A percentile compares a stretch with the other conserved stretches of the same genome.
Evolutionary conservation across 768 basidiomycete species (phyloP).

Genomic region (Dentipellis sp.): DNA sequence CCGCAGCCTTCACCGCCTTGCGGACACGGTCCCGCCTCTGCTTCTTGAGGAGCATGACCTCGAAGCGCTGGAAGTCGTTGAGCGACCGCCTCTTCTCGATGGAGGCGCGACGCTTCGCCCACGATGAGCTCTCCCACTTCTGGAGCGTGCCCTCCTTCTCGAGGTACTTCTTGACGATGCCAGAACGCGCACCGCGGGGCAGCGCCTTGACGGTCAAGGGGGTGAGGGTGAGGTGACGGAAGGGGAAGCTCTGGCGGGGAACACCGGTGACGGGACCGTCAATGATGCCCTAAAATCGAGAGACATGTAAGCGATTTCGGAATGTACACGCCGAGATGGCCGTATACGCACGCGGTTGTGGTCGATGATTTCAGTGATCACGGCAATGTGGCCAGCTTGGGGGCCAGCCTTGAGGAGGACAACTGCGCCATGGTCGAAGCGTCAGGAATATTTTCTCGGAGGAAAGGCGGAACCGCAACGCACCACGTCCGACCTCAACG

Average conservation of each 20-base stretch:
- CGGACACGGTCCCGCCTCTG: constrained; percentile 68
- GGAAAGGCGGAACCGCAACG: constrained; percentile 13
- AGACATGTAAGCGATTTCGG: not conserved
- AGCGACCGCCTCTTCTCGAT: constrained; percentile 63
- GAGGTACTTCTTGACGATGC: constrained; percentile 74
- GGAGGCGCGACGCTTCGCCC: constrained; percentile 83
- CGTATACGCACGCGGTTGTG: constrained; percentile 79
- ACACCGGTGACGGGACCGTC: constrained; percentile 91
- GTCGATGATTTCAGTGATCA: constrained; percentile 97
- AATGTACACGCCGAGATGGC: not conserved
- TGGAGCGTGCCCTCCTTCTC: constrained; percentile 77
- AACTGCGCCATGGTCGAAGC: constrained; percentile 32
- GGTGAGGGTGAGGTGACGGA: constrained; percentile 89
- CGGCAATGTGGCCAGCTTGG: constrained; percentile 80
- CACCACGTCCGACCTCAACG: constrained; percentile 96
- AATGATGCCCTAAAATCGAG: constrained; percentile 67
- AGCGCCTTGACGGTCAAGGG: constrained; percentile 74
- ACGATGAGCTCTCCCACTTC: constrained; percentile 84
- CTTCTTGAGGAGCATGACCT: constrained; percentile 86
- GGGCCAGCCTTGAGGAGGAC: constrained; percentile 92
- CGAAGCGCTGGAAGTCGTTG: constrained; percentile 90
- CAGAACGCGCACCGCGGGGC: constrained; percentile 79
- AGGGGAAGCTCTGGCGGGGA: constrained; percentile 86
- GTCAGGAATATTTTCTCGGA: too few relatives aligned
- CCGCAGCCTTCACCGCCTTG: constrained; percentile 51